Evolutionary conservation across 2,329 filamentous ascomycete species (phyloP).

Genomic region (Alternaria viburni): DNA sequence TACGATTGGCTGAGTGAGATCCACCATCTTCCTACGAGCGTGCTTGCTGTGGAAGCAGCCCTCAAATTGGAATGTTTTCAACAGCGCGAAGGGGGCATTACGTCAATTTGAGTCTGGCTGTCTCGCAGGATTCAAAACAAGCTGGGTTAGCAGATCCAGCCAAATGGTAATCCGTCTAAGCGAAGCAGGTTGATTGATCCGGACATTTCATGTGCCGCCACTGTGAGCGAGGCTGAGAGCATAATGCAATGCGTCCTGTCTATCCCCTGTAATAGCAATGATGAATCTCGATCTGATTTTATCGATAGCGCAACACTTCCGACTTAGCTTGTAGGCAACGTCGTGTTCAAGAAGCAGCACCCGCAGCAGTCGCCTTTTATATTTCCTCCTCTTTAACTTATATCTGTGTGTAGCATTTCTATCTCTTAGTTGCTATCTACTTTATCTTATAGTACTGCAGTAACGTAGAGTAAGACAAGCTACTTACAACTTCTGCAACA

Average conservation of each 20-base stretch:
- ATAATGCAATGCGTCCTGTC: background rate
- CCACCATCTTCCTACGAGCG: background rate
- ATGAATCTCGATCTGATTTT: background rate
- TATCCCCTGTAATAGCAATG: background rate
- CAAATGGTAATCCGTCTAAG: background rate
- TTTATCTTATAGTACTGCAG: too few relatives aligned
- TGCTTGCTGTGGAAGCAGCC: background rate
- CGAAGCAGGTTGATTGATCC: background rate
- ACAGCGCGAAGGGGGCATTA: background rate
- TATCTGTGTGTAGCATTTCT: too few relatives aligned
- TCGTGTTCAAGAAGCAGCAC: too few relatives aligned
- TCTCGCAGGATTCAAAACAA: background rate
- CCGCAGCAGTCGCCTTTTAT: too few relatives aligned
- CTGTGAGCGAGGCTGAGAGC: background rate
- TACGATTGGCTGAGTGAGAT: slow-evolving; percentile 13
- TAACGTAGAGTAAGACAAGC: too few relatives aligned
- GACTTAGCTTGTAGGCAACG: background rate
- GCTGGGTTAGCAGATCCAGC: background rate
- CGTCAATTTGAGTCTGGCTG: background rate
- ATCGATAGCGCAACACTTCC: background rate
- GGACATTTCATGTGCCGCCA: background rate
- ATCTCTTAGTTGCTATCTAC: too few relatives aligned
- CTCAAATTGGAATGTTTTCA: background rate
- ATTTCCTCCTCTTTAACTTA: too few relatives aligned
- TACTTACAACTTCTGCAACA: too few relatives aligned